Base-by-base conservation (phyloP, 106 monocot genomes). In the Allium cepa region DNA sequence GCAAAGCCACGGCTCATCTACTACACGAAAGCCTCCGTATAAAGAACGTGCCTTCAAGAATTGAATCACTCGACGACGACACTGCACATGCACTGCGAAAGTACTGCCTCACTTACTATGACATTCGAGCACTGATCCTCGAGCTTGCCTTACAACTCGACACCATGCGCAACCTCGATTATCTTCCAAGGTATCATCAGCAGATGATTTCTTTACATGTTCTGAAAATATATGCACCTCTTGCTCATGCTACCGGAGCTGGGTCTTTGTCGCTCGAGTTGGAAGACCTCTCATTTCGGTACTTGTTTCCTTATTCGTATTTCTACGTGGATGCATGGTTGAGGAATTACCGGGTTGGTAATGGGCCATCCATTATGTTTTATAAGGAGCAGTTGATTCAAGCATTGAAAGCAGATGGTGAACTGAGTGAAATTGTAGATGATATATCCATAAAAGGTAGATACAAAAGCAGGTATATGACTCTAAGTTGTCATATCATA, bases 211-310 rank as follows among this genome's bases (percentile, higher is more conserved):
- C 85, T 68, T 80, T 97, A 7, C 89, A 97, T 70, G 92, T 85
- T 64, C 55, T 97, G 74, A 92, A 89, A 71, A 87, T 97, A 53
- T 92, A 89, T 80, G 92, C 97, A 46, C 97, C 97, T 45, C 76
- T 96, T 50, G 97, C 97, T 0, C 89, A 97, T 79, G 86, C 97
- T 71, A 73, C 92, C 16, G 97, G 97, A 36, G 80, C 81, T 3
- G 80, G 80, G 64, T 52, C 88, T 10, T 73, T 97, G 47, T 97
- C 97, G 8, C 63, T 79, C 26, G 91, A 97, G 75, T 58, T 92
- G 47, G 92, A 97, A 69, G 97, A 97, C 56, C 84, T 97, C 62
- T 89, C 97, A 7, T 97, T 97, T 57, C 79, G 75, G 10, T 83
- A 84, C 70, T 79, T 97, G 77, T 97, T 97, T 60, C 97, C 97